A percentile compares a stretch with the other conserved stretches of the same genome.
Conservation (phyloP, 352 stramenopile genomes). For the Thraustotheca clavata region DNA sequence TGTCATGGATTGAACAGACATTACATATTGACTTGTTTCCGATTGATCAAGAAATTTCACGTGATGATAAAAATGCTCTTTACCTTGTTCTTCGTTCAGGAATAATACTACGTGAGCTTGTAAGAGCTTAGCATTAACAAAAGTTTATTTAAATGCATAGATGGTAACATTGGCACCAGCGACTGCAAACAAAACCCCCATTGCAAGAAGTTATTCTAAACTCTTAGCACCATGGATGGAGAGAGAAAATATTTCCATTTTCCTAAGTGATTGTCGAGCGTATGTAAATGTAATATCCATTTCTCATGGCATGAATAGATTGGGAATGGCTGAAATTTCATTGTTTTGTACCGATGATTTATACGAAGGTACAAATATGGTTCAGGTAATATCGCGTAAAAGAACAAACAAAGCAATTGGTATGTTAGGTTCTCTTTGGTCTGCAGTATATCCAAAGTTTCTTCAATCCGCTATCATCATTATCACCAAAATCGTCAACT, state of each 20-base stretch:
- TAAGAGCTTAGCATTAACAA: constrained; percentile 17
- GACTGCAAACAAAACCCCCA: constrained; percentile 14
- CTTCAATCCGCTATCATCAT: neutral
- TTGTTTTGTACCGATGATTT: constrained; percentile 79
- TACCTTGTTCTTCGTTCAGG: constrained; percentile 62
- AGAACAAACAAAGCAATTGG: neutral
- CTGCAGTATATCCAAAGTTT: constrained; percentile 37
- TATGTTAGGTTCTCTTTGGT: constrained; percentile 48
- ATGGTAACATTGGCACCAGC: constrained; percentile 48
- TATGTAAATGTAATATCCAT: constrained; percentile 24
- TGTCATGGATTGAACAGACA: constrained; percentile 66
- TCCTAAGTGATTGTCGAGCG: constrained; percentile 75
- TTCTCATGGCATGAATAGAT: constrained; percentile 23
- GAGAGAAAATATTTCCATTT: constrained; percentile 75
- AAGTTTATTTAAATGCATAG: constrained; percentile 11
- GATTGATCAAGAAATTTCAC: constrained; percentile 23
- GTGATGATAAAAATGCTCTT: constrained; percentile 22
- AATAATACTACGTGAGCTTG: constrained; percentile 64
- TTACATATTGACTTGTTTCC: constrained; percentile 44
- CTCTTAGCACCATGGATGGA: constrained; percentile 79
- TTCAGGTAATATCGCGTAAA: constrained; percentile 32
- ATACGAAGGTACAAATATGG: constrained; percentile 80
- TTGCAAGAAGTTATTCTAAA: constrained; percentile 52
- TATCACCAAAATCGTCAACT: neutral
- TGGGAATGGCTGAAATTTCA: constrained; percentile 76